phyloP scores from a whole-genome alignment of 1,284 basidiomycete genomes.

The Psilocybe mexicana region DNA sequence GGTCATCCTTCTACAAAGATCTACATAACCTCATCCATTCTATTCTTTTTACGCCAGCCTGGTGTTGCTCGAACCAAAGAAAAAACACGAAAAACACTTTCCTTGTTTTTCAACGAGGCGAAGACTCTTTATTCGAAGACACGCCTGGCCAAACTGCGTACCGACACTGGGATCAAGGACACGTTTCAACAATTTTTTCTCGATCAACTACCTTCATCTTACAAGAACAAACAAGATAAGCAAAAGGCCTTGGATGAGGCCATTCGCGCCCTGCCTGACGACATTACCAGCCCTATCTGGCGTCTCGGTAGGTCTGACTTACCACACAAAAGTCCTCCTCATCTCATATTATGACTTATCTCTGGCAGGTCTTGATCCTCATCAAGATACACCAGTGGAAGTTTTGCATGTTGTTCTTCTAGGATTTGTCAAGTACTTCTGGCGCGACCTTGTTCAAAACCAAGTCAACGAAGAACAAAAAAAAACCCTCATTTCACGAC shows the following conservation, averaged over 20 bases:
- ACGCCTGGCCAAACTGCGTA: constrained; percentile 20
- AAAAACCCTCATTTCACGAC: constrained; percentile 22
- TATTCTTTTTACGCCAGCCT: constrained; percentile 14
- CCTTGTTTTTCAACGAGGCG: constrained; percentile 16
- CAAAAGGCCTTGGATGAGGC: constrained; percentile 13
- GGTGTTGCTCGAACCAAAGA: constrained; percentile 16
- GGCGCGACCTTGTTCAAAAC: constrained; percentile 18
- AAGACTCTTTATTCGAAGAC: constrained; percentile 15
- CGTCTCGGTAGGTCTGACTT: background rate
- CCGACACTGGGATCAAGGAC: constrained; percentile 31
- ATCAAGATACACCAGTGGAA: constrained; percentile 36
- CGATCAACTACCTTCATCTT: constrained; percentile 20
- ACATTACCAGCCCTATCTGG: constrained; percentile 23
- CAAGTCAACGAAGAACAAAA: background rate
- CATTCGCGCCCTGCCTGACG: background rate
- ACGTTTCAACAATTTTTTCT: constrained; percentile 27
- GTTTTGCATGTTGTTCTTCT: constrained; percentile 39
- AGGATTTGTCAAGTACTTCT: constrained; percentile 37
- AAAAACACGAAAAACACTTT: constrained; percentile 21
- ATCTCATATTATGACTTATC: background rate
- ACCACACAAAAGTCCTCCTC: background rate
- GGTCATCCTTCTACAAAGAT: no score
- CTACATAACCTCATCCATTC: background rate
- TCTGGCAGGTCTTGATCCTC: constrained; percentile 33
- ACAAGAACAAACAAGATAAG: constrained; percentile 18